phyloP scores from a whole-genome alignment of 495 filamentous ascomycete species.

The Physcia stellaris region DNA sequence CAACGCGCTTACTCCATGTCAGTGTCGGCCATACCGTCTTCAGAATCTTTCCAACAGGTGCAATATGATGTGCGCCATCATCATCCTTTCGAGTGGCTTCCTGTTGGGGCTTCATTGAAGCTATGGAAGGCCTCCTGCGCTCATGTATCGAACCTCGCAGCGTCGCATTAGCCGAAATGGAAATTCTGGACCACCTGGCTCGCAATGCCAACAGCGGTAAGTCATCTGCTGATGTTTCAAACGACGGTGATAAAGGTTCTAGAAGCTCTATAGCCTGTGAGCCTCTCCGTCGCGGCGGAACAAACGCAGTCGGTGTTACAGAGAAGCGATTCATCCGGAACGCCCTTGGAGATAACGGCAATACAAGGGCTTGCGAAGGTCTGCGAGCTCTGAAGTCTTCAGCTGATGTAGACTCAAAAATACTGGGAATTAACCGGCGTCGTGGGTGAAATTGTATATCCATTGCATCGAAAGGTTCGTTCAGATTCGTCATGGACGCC shows the following conservation, averaged over 20 bases:
- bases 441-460: constrained; percentile 9
- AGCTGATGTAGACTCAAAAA: constrained; percentile 3
- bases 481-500: no score
- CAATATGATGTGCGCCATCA: not conserved
- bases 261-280: not conserved
- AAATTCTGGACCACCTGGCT: no score
- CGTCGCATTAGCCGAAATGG: not conserved
- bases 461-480: constrained; percentile 10
- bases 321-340: constrained; percentile 3
- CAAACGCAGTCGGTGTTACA: not conserved
- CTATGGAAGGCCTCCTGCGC: not conserved
- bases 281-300: not conserved
- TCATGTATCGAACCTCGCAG: not conserved
- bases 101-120: not conserved
- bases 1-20: constrained; percentile 29
- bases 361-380: constrained; percentile 6
- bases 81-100: not conserved
- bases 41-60: constrained; percentile 47
- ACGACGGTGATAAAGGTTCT: not conserved
- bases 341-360: constrained; percentile 4
- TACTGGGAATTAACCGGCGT: constrained; percentile 3
- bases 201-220: no score
- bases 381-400: not conserved
- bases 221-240: not conserved
- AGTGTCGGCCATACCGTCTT: constrained; percentile 61